A percentile compares a stretch with the other conserved stretches of the same genome.
phyloP scores from a whole-genome alignment of 306 rosid genomes.

The Vigna angularis region DNA sequence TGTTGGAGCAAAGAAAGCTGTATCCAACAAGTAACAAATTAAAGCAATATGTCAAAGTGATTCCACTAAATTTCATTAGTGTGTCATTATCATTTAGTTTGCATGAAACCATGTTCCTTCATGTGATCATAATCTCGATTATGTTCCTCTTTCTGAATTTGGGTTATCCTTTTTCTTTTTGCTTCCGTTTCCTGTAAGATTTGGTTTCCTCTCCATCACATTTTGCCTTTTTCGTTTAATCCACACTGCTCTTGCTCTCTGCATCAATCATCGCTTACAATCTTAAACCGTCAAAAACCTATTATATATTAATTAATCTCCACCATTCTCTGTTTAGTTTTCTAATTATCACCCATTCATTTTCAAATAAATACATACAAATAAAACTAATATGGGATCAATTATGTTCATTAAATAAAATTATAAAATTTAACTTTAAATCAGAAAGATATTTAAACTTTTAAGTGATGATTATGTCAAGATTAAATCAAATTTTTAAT shows the following conservation, averaged over 20 bases:
- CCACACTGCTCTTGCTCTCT: neutral
- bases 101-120: conserved; percentile 40
- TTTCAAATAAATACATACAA: no score
- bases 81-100: conserved; percentile 45
- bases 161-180: conserved; percentile 1
- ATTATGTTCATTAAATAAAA: no score
- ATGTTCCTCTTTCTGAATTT: conserved; percentile 38
- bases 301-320: no score
- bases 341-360: no score
- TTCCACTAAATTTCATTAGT: conserved; percentile 44
- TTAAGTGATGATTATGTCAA: no score
- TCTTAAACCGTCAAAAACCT: neutral
- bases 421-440: no score
- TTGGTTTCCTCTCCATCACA: conserved; percentile 15
- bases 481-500: no score
- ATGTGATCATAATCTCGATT: conserved; percentile 40
- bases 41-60: conserved; percentile 45
- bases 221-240: conserved; percentile 8
- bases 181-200: conserved; percentile 37
- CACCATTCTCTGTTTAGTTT: no score
- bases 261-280: neutral
- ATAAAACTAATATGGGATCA: no score
- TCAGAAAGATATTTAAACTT: no score
- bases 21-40: conserved; percentile 40
- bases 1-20: conserved; percentile 46